Base-by-base conservation (phyloP, 345 rosid genomes). In the Turnera subulata region DNA sequence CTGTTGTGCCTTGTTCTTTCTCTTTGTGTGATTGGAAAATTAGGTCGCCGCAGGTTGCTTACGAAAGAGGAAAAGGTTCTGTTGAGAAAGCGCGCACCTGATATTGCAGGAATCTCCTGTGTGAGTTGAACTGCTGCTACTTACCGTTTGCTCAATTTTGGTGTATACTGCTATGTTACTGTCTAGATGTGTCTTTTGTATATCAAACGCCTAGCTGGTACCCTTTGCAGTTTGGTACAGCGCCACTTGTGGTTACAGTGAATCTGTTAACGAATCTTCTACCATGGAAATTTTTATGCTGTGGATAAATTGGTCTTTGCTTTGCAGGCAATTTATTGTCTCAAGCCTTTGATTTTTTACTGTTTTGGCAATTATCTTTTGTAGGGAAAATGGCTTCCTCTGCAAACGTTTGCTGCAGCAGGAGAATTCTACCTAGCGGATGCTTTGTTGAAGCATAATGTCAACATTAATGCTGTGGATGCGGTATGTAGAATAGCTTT, bases 401-500 rank as follows among this genome's bases (percentile, higher is more conserved):
- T 93, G 60, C 96, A 93, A 73, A 78, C 97, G 13, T 83, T 89
- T 56, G 96, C 94, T 48, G 97, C 96, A 33, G 78, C 86, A 1
- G 98, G 98, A 53, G 97, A 92, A 72, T 89, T 84, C 76, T 80
- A 82, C 67, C 83, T 89, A 44, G 46, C 82, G 72, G 79, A 80
- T 76, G 69, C 82, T 56, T 83, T 89, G 71, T 72, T 92, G 61
- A 93, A 93, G 66, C 91, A 80, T 62, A 82, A 76, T 67, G 75
- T 86, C 54, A 91, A 86, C 65, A 89, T 93, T 70, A 86, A 86
- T 75, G 83, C 86, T 19, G 78, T 77, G 46, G 91, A 82, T 69
- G 35, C 35, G 35, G 35, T 29, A 29, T 29, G 35, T 29, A 3
- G 35, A 3, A 29, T 8, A 3, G 35, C n/a, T 29, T 4, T 29